These are phyloP conservation scores for Myxozyma neotropica DNA, from an alignment of 805 yeast genomes.

Conservation along the genomic window DNA sequence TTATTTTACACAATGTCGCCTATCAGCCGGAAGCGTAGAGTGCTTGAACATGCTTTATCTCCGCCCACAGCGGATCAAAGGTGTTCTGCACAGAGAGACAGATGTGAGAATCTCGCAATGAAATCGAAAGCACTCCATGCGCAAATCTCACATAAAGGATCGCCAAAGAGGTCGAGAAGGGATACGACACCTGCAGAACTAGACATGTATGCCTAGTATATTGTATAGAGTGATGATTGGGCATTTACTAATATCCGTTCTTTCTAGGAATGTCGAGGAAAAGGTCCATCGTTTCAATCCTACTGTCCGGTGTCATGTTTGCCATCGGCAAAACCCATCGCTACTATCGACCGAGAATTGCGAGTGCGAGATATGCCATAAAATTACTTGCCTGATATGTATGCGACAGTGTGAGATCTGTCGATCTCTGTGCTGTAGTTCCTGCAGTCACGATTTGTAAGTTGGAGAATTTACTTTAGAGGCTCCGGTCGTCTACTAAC, in stretches of 20 bases:
- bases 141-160: background rate
- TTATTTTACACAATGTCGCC: conserved; percentile 1
- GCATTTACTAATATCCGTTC: background rate
- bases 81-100: background rate
- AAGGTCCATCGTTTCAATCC: conserved; percentile 10
- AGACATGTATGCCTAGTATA: background rate
- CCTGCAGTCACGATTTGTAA: conserved; percentile 29
- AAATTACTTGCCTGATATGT: conserved; percentile 28
- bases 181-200: background rate
- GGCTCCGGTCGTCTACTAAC: background rate
- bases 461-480: no score
- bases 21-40: background rate
- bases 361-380: conserved; percentile 26
- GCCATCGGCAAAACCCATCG: conserved; percentile 32
- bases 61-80: background rate
- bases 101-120: background rate
- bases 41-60: background rate
- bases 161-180: conserved; percentile 2
- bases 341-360: conserved; percentile 25
- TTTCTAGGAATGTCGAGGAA: background rate
- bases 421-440: conserved; percentile 30
- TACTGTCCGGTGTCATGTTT: conserved; percentile 27
- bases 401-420: conserved; percentile 32
- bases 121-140: conserved; percentile 1
- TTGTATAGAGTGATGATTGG: background rate